Base-by-base conservation (phyloP, 2,329 filamentous ascomycete species). In the Fusarium avenaceum region DNA sequence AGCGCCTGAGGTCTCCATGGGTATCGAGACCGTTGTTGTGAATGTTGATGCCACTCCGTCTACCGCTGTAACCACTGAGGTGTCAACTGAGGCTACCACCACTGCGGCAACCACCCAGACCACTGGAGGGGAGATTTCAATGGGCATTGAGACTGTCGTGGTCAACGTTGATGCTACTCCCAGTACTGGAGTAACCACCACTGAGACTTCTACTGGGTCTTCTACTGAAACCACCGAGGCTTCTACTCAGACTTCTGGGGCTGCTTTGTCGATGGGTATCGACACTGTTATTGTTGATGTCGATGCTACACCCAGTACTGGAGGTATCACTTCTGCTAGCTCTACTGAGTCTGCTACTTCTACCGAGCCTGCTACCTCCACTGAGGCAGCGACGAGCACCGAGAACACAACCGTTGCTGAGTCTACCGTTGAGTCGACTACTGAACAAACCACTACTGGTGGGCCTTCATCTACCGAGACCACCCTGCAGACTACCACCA, bases 121-220 rank as follows among this genome's bases (percentile, higher is more conserved):
- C 7, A 44, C 48, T 1, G 48, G 26, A 3, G 30, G 13, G 15
- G 19, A 20, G 2, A 3, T 53, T 6, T 30, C 54, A 4, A 57
- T 57, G 54, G 48, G 35, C 10, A 35, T 57, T 3, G 49, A 54
- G 2, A 57, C 54, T 4, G 33, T 57, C 1, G 48, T 57, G 3
- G 26, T 57, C 4, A 11, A 28, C 7, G 30, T 57, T 2, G 48
- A 57, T n/a, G 54, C 48, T 1, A 57, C 38, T 26, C 38, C 39
- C 7, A 30, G 48, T 10, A 43, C 30, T 4, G 39, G 39, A 17
- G 48, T 13, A 19, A 54, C 54, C 4, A 44, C 54, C 26, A 44
- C 54, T 20, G 39, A 57, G 19, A 44, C 48, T 13, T 33, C 46
- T 43, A 17, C 22, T 26, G n/a, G 20, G 19, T 15, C 28, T 4